Evolutionary conservation across 164 flowering plant genomes (phyloP).

Genomic region (Magnolia kwangsiensis): DNA sequence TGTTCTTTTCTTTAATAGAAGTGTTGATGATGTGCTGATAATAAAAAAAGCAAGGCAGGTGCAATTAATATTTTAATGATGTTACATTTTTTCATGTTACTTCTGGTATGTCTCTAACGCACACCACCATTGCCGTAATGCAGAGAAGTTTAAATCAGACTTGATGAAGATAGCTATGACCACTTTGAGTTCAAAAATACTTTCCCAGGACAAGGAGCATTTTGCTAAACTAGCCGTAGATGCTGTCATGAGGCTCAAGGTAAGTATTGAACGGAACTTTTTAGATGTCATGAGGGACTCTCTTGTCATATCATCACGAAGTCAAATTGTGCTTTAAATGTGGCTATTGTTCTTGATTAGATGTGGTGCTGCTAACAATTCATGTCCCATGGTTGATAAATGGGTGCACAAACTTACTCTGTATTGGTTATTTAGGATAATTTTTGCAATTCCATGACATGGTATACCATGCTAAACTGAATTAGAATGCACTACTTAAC

Average conservation of each 20-base stretch:
- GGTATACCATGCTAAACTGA: no score
- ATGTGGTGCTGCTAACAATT: neutral
- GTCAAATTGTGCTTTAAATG: neutral
- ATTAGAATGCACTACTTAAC: no score
- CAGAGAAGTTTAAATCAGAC: conserved; percentile 83
- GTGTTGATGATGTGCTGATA: no score
- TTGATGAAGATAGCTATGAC: conserved; percentile 98
- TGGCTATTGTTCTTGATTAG: neutral
- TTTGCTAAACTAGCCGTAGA: conserved; percentile 96
- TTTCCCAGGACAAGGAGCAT: conserved; percentile 94
- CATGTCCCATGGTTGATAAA: neutral
- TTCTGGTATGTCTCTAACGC: neutral
- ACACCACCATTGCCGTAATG: conserved; percentile 9
- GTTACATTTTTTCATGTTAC: no score
- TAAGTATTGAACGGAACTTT: conserved; percentile 14
- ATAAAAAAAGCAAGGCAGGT: no score
- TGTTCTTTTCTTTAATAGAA: no score
- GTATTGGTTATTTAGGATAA: no score
- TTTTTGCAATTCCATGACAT: no score
- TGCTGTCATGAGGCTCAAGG: conserved; percentile 97
- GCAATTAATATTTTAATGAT: no score
- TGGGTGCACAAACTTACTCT: neutral
- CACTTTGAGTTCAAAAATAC: conserved; percentile 91
- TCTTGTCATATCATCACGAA: neutral
- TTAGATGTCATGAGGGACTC: neutral